Evolutionary conservation across 2,329 filamentous ascomycete species (phyloP).

Genomic region (Rosellinia necatrix): DNA sequence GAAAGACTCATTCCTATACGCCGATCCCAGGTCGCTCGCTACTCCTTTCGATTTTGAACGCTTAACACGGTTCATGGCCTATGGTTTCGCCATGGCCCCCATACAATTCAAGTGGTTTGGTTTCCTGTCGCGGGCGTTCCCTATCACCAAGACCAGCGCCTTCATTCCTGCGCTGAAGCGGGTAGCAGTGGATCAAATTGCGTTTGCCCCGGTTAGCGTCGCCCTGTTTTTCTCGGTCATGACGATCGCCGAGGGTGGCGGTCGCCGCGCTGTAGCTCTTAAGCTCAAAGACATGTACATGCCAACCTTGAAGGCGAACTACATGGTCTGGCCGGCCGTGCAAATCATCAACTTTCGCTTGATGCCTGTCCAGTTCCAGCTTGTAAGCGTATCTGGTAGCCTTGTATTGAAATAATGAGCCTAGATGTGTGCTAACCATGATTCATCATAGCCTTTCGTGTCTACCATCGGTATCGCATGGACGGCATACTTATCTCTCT

Average conservation of each 20-base stretch:
- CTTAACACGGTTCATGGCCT: slow-evolving; percentile 92
- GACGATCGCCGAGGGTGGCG: slow-evolving; percentile 93
- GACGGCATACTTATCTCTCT: slow-evolving; percentile 94
- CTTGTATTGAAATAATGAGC: not conserved
- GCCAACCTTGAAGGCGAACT: slow-evolving; percentile 94
- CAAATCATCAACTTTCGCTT: slow-evolving; percentile 96
- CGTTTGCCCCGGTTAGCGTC: slow-evolving; percentile 89
- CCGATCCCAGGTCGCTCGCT: slow-evolving; percentile 65
- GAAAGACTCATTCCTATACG: slow-evolving; percentile 74
- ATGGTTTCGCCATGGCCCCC: slow-evolving; percentile 95
- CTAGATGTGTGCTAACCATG: slow-evolving; percentile 8
- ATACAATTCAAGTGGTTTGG: slow-evolving; percentile 96
- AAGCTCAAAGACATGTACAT: slow-evolving; percentile 95
- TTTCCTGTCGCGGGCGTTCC: slow-evolving; percentile 81
- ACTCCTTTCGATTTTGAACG: slow-evolving; percentile 95
- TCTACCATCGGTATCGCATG: slow-evolving; percentile 95
- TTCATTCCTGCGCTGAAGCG: slow-evolving; percentile 83
- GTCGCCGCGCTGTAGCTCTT: slow-evolving; percentile 73
- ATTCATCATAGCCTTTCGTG: slow-evolving; percentile 76
- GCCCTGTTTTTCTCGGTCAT: slow-evolving; percentile 92
- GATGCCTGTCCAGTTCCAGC: slow-evolving; percentile 94
- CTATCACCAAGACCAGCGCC: slow-evolving; percentile 76
- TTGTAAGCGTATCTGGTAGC: slow-evolving; percentile 64
- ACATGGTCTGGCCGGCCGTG: slow-evolving; percentile 90
- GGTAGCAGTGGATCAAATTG: slow-evolving; percentile 87